Base-by-base conservation (phyloP, 768 basidiomycete genomes). In the Rhodotorula taiwanensis region DNA sequence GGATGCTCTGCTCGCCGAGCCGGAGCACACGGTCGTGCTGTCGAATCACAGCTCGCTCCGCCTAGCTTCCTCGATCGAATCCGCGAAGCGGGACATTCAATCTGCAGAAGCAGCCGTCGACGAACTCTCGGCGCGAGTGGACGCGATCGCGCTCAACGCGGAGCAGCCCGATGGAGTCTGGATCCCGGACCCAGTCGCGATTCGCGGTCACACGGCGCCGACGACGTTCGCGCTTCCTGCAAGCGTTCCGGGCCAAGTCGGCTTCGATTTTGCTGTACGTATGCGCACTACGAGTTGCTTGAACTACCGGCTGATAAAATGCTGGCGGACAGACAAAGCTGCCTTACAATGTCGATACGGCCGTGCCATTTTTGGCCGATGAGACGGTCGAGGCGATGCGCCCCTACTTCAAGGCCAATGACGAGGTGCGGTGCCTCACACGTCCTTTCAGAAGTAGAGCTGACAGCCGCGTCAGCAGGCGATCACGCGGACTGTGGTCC, bases 341-440 rank as follows among this genome's bases (percentile, higher is more conserved):
- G 11, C 53, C 53, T 4, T 27, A 48, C 39, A 23, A 28, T 4
- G 14, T 53, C 13, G 47, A 39, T 21, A 53, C 55, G 10, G 13
- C 23, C n/a, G 53, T 61, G 0, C 36, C 28, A 18, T 15, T 48
- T 4, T 50, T 30, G 20, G 10, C 23, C 16, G 5, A 34, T 13
- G 53, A 55, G 27, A 43, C 27, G 15, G 28, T 41, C 30, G 51
- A 55, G 25, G 18, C 44, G 21, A 49, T 45, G 21, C 34, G 33
- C 5, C 28, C 48, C 8, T 25, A 20, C 20, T 10, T 61, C 23
- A 4, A 14, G 18, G 30, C 14, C 14, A 42, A 50, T 10, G 60
- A 61, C 39, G 39, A 61, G 13, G 60, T 50, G 52, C 27, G 52
- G n/a, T n/a, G n/a, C n/a, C n/a, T n/a, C n/a, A n/a, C n/a, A n/a